Conservation (phyloP, 768 basidiomycete species). For the Serendipita sp. region DNA sequence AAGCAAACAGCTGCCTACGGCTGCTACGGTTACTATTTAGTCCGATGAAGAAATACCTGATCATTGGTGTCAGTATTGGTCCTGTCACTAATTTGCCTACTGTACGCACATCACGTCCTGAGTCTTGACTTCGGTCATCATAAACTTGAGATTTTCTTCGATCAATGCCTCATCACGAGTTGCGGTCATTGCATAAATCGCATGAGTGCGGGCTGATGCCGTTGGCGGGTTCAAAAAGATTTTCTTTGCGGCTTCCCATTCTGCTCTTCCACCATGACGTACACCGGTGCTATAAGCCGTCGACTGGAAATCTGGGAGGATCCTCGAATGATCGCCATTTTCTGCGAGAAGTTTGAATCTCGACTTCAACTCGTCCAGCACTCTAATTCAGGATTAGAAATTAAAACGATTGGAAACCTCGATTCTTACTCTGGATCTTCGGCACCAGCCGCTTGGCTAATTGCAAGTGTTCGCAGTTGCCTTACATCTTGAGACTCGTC, state of each 20-base stretch:
- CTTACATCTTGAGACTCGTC: constrained; percentile 51
- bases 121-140: constrained; percentile 29
- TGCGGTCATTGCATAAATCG: constrained; percentile 57
- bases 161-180: constrained; percentile 40
- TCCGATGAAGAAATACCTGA: constrained; percentile 46
- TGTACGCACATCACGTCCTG: constrained; percentile 19
- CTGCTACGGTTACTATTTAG: constrained; percentile 39
- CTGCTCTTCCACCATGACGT: constrained; percentile 50
- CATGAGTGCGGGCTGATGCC: constrained; percentile 52
- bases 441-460: constrained; percentile 36
- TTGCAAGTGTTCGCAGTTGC: constrained; percentile 58
- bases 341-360: constrained; percentile 58
- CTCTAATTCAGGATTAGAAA: constrained; percentile 27
- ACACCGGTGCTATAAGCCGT: constrained; percentile 42
- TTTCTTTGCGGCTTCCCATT: constrained; percentile 55
- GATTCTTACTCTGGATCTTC: constrained; percentile 21
- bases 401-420: neutral
- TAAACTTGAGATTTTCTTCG: constrained; percentile 44
- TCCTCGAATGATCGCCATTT: constrained; percentile 56
- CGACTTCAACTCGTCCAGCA: constrained; percentile 50
- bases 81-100: neutral
- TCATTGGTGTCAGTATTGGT: constrained; percentile 42
- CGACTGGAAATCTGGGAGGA: constrained; percentile 64
- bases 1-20: constrained; percentile 36
- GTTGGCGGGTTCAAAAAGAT: constrained; percentile 60